Evolutionary conservation across 257 asterid genomes (phyloP).

Genomic region (Pogostemon cablin): DNA sequence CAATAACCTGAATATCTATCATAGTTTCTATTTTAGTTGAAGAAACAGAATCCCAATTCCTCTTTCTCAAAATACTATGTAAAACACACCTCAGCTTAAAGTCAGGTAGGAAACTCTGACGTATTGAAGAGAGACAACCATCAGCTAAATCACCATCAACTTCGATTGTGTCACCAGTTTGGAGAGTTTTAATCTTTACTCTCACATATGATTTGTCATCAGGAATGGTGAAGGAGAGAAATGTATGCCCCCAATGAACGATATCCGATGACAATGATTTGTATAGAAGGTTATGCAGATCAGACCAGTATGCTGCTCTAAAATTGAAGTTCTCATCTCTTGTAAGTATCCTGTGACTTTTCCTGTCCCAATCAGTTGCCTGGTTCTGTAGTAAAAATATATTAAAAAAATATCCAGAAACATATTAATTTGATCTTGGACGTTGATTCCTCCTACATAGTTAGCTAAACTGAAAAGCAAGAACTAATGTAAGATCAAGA

Average conservation of each 20-base stretch:
- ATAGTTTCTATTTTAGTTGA: slow-evolving; percentile 22
- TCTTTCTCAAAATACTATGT: slow-evolving; percentile 1
- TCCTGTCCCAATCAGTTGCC: slow-evolving; percentile 57
- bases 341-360: slow-evolving; percentile 48
- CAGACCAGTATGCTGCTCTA: slow-evolving; percentile 85
- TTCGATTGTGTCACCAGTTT: slow-evolving; percentile 51
- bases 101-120: slow-evolving; percentile 62
- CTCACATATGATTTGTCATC: slow-evolving; percentile 48
- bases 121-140: slow-evolving; percentile 79
- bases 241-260: slow-evolving; percentile 73
- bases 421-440: slow-evolving; percentile 7
- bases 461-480: neutral
- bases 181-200: slow-evolving; percentile 44
- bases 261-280: slow-evolving; percentile 53
- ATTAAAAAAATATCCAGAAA: neutral
- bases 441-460: neutral
- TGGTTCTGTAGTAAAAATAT: slow-evolving; percentile 52
- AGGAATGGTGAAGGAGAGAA: slow-evolving; percentile 51
- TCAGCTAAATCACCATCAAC: slow-evolving; percentile 73
- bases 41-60: slow-evolving; percentile 4
- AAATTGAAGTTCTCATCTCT: slow-evolving; percentile 79
- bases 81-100: slow-evolving; percentile 64
- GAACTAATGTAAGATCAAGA: neutral
- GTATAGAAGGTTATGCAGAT: slow-evolving; percentile 65
- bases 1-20: slow-evolving; percentile 88